Conservation (phyloP, 805 yeast species). For the Candida chilensis region DNA sequence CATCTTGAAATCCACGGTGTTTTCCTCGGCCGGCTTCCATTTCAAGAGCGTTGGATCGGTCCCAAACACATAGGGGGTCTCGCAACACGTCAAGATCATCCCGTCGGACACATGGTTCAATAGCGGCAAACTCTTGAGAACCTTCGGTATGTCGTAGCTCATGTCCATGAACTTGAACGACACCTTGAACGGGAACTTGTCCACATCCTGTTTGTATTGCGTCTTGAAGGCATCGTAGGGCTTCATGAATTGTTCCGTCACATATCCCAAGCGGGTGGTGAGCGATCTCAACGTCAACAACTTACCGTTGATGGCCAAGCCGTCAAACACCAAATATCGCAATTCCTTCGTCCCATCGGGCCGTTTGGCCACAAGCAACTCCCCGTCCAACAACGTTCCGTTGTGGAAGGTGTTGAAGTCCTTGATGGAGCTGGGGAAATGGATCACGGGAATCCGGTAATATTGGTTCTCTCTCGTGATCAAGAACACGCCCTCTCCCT, state of each 20-base stretch:
- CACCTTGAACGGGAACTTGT: conserved; percentile 75
- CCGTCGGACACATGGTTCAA: conserved; percentile 92
- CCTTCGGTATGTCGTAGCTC: conserved; percentile 68
- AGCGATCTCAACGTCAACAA: conserved; percentile 61
- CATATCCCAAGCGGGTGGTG: conserved; percentile 79
- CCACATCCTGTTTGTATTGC: conserved; percentile 63
- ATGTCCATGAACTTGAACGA: conserved; percentile 84
- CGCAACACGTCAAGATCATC: conserved; percentile 84
- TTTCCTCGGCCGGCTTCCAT: conserved; percentile 97
- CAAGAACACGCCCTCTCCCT: conserved; percentile 82
- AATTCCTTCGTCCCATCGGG: conserved; percentile 51
- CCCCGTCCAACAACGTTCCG: conserved; percentile 92
- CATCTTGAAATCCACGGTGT: conserved; percentile 82
- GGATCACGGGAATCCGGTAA: conserved; percentile 71
- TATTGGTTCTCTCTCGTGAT: conserved; percentile 87
- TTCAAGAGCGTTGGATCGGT: conserved; percentile 81
- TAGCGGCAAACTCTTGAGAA: conserved; percentile 60
- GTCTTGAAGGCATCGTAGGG: conserved; percentile 72
- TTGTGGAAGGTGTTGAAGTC: conserved; percentile 58
- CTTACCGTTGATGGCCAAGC: conserved; percentile 75
- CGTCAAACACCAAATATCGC: conserved; percentile 84
- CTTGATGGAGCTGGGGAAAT: conserved; percentile 56
- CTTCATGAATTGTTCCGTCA: conserved; percentile 68
- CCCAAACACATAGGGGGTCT: conserved; percentile 79
- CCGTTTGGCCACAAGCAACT: conserved; percentile 65